Base-by-base conservation (phyloP, 1,139 yeast genomes). In the Protomyces macrosporus region DNA sequence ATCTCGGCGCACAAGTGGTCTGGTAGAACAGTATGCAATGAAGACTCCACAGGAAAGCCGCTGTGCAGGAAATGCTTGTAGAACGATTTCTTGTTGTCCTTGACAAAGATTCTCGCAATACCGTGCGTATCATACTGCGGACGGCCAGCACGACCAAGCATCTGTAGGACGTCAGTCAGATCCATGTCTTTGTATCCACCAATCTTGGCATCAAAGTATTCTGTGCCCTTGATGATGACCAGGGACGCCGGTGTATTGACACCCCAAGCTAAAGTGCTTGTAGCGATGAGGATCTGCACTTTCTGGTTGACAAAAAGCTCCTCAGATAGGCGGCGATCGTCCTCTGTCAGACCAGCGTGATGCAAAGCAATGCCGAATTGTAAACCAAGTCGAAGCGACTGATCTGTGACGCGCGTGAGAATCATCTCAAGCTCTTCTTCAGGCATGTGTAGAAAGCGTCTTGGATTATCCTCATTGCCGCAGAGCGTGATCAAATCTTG, bases 1-100 rank as follows among this genome's bases (percentile, higher is more conserved):
- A 93, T 88, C 72, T 95, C 98, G 3, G 98, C 98, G 72, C 98
- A 98, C 73, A 93, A 80, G 78, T 95, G 98, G 74, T 93, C 88
- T 75, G 90, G 97, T 71, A 95, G 77, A 3, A 89, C 96, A 71
- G 90, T 90, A 75, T 93, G 98, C 67, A 93, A 78, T 0, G 97
- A 89, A 0, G 97, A 90, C 74, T 93, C 99, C 12, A 95, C 98
- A 0, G 99, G 99, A 77, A 95, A 93, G 0, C 99, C 98, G 67
- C 90, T 85, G 72, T 93, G 95, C 71, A 93, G 76, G 74, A 93
- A 93, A 74, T 95, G 97, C 72, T 93, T 93, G 77, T 95, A 93
- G 72, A 91, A 95, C 73, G 86, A 83, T 76, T 93, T 93, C 69
- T 91, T 93, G 3, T 91, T 82, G 72, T 95, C 97, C 72, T 89